These are phyloP conservation scores for Abortiporus biennis DNA, from an alignment of 1,284 basidiomycete species.

Conservation along the genomic window DNA sequence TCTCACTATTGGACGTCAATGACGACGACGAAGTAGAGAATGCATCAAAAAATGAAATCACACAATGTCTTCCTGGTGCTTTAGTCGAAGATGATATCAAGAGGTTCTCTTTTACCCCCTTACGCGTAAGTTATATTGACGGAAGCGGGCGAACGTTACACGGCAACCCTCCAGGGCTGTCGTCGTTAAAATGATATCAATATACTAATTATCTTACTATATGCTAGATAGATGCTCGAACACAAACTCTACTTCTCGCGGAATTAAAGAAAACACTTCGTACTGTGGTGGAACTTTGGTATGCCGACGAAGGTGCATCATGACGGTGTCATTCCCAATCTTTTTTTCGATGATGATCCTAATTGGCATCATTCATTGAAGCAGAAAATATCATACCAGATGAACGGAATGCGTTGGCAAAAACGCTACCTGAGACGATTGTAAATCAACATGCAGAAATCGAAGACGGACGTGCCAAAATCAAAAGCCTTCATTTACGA, in stretches of 20 bases:
- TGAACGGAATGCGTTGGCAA: conserved; percentile 1
- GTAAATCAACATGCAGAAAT: conserved; percentile 1
- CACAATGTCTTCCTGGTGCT: conserved; percentile 8
- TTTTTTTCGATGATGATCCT: too few species aligned
- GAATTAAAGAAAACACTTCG: conserved; percentile 10
- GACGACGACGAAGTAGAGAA: background rate
- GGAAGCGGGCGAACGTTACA: too few species aligned
- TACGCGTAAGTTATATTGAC: conserved; percentile 1
- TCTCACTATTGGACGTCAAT: background rate
- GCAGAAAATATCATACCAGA: conserved; percentile 8
- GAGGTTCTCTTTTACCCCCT: conserved; percentile 2
- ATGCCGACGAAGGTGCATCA: conserved; percentile 7
- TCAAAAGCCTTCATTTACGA: conserved; percentile 2
- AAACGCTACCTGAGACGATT: conserved; percentile 8
- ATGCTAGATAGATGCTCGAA: background rate
- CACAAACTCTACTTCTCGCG: background rate
- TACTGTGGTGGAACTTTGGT: conserved; percentile 9
- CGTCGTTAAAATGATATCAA: too few species aligned
- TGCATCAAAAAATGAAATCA: background rate
- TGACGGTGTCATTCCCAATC: background rate
- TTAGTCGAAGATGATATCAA: conserved; percentile 12
- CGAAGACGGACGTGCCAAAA: conserved; percentile 1
- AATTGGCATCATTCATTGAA: too few species aligned
- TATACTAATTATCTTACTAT: too few species aligned
- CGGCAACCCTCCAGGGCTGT: too few species aligned